Evolutionary conservation across 2,329 filamentous ascomycete genomes (phyloP), one percentile per base, ranked within the genome.

Genomic region (Hymenoscyphus occultus): DNA sequence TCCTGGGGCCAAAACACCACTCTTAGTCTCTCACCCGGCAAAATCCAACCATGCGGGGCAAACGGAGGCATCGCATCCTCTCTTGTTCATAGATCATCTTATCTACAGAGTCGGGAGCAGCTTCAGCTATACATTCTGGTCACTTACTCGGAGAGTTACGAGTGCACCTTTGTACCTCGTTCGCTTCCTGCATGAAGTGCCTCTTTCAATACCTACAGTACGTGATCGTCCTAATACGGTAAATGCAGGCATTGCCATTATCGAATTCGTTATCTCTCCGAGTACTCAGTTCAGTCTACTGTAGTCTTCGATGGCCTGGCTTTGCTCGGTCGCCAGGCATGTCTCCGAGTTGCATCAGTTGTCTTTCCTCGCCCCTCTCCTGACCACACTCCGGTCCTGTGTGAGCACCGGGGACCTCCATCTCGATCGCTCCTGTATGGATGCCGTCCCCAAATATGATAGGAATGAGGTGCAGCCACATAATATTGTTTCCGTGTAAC

Each of bases 391-490:
- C 35, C 39, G 14, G 40, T 19, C n/a, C 28, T 56, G 32, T 56
- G 60, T 35, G 31, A 39, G 14, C 10, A 56, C n/a, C 35, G 39
- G 39, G n/a, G 16, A n/a, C 35, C n/a, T 22, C 39, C 39, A 60
- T 60, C 35, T 60, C 39, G 39, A 28, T 42, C 28, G 16, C 28
- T 59, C 42, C 39, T 39, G 32, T 40, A 28, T 14, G 32, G 7
- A 16, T 13, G 42, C 45, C 45, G n/a, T 22, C n/a, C 45, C 45
- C 45, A 28, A 42, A 42, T 60, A 42, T 40, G 39, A 42, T 60
- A 40, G 22, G 58, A 42, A 60, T 60, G 57, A 60, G 39, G 39
- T 60, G 58, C 58, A 60, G 39, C 48, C 48, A 54, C 48, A 54
- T 51, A 54, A 54, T 54, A 54, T 54, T 54, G 19, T 22, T 54